Percentiles rank a stretch among this genome's conserved stretches.
These are phyloP conservation scores for Termitomyces sp. DNA, from an alignment of 1,284 basidiomycete species.

Conservation along the genomic window DNA sequence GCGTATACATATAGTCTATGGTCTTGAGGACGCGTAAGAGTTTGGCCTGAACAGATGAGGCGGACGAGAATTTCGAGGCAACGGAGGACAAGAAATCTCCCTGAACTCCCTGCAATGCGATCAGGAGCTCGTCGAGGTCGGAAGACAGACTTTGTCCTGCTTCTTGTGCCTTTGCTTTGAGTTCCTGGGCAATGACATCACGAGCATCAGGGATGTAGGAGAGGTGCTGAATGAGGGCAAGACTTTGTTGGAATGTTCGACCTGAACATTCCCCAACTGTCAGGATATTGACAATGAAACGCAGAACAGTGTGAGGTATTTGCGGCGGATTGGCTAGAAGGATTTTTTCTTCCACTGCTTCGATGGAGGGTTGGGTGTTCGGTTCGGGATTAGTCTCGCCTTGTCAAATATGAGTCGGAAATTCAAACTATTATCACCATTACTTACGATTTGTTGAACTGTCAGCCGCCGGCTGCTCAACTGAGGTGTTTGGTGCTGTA, in stretches of 20 bases:
- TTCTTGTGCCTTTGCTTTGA: slow-evolving; percentile 79
- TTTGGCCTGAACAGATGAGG: slow-evolving; percentile 91
- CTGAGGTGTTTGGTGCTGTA: not conserved
- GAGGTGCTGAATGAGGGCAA: slow-evolving; percentile 85
- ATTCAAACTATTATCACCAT: not conserved
- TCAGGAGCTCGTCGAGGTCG: slow-evolving; percentile 75
- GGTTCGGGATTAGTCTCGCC: slow-evolving; percentile 12
- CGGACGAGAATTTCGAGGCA: slow-evolving; percentile 84
- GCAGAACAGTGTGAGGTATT: slow-evolving; percentile 76
- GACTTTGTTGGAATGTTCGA: slow-evolving; percentile 86
- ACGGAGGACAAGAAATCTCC: slow-evolving; percentile 61
- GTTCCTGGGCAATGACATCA: slow-evolving; percentile 82
- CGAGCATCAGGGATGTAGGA: slow-evolving; percentile 84
- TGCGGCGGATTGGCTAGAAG: slow-evolving; percentile 72
- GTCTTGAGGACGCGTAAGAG: slow-evolving; percentile 90
- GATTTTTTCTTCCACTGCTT: slow-evolving; percentile 54
- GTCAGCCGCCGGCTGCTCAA: slow-evolving; percentile 2
- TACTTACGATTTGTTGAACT: slow-evolving; percentile 9
- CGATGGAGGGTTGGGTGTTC: slow-evolving; percentile 23
- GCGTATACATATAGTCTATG: slow-evolving; percentile 91
- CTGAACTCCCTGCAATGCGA: slow-evolving; percentile 51
- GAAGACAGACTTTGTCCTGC: slow-evolving; percentile 70
- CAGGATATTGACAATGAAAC: slow-evolving; percentile 89
- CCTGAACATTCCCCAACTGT: slow-evolving; percentile 95
- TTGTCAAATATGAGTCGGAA: not conserved